Conservation (phyloP, 305 asterid species). For the Salvia sclarea region DNA sequence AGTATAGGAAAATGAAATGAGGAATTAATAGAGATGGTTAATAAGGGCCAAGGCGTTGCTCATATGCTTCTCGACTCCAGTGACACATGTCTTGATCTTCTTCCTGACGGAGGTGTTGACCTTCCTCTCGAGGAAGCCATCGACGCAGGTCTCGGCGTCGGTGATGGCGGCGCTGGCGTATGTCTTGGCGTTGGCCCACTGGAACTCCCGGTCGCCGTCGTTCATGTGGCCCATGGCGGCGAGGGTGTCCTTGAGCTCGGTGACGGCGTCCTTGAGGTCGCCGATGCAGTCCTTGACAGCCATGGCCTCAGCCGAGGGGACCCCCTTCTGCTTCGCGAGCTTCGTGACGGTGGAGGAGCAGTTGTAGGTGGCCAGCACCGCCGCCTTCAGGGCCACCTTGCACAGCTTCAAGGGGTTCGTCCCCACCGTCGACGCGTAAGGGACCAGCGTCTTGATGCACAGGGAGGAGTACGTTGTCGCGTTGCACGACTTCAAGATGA, state of each 20-base stretch:
- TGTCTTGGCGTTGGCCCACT: slow-evolving; percentile 74
- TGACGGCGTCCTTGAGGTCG: slow-evolving; percentile 50
- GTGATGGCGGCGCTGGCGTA: slow-evolving; percentile 82
- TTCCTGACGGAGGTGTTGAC: slow-evolving; percentile 38
- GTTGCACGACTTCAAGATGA: slow-evolving; percentile 50
- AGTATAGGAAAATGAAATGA: background rate
- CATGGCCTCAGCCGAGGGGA: slow-evolving; percentile 33
- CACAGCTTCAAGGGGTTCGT: slow-evolving; percentile 48
- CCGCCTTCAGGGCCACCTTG: slow-evolving; percentile 49
- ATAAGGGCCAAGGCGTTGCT: slow-evolving; percentile 70
- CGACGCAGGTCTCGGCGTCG: slow-evolving; percentile 72
- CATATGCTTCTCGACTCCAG: slow-evolving; percentile 37
- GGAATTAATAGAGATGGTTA: slow-evolving; percentile 54
- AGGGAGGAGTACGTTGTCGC: slow-evolving; percentile 48
- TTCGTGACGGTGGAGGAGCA: slow-evolving; percentile 38
- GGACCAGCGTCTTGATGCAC: slow-evolving; percentile 52
- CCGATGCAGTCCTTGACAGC: slow-evolving; percentile 61
- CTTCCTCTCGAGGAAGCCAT: slow-evolving; percentile 44
- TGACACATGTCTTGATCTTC: slow-evolving; percentile 38
- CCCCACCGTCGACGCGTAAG: slow-evolving; percentile 50
- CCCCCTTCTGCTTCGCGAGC: slow-evolving; percentile 34
- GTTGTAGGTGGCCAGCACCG: slow-evolving; percentile 42
- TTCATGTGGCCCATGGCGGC: slow-evolving; percentile 44
- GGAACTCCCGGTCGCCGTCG: slow-evolving; percentile 47
- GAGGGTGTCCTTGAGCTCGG: slow-evolving; percentile 51